phyloP scores from a whole-genome alignment of 305 asterid genomes.

The Solanum hybrid region DNA sequence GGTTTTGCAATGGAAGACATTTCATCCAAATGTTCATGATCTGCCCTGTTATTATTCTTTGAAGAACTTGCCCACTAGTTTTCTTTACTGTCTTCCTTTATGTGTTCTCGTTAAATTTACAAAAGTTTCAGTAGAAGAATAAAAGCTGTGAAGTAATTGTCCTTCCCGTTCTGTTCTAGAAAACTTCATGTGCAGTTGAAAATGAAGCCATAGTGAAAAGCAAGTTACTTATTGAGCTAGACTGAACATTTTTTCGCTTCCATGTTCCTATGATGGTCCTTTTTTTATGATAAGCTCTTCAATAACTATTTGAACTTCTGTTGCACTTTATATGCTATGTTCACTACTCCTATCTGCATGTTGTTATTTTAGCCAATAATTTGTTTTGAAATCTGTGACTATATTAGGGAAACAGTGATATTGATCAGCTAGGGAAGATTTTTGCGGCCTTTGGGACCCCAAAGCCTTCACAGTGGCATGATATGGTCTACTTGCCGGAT shows the following conservation, averaged over 20 bases:
- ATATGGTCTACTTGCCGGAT: conserved; percentile 90
- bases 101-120: not conserved
- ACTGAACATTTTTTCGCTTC: not conserved
- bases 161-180: not conserved
- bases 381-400: conserved; percentile 1
- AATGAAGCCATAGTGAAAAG: not conserved
- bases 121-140: not conserved
- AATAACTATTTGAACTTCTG: not conserved
- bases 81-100: not conserved
- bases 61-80: not conserved
- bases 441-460: conserved; percentile 96
- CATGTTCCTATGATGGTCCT: not conserved
- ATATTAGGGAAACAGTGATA: conserved; percentile 77
- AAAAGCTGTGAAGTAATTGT: not conserved
- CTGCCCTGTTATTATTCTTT: not conserved
- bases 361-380: not conserved
- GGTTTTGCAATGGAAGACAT: not conserved
- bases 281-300: not conserved
- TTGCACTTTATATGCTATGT: not conserved
- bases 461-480: conserved; percentile 81
- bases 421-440: conserved; percentile 91
- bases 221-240: not conserved
- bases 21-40: not conserved
- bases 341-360: not conserved
- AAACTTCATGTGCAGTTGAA: not conserved